A percentile compares a stretch with the other conserved stretches of the same genome.
Evolutionary conservation across 2,329 filamentous ascomycete genomes (phyloP).

Genomic region (Aspergillus pseudoviridinutans): DNA sequence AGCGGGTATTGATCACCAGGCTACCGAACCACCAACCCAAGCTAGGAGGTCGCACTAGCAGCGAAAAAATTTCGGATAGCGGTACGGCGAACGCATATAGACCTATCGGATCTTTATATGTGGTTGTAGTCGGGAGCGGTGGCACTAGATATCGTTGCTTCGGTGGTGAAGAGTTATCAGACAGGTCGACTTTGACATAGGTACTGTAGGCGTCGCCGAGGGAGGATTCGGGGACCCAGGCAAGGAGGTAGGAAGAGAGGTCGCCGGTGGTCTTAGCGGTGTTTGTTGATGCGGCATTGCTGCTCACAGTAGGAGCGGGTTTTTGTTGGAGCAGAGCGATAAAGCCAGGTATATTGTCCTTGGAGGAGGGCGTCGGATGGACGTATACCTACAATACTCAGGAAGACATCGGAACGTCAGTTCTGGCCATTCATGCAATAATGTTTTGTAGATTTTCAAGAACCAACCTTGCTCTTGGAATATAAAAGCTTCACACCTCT

Average conservation of each 20-base stretch:
- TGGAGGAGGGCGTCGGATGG: slow-evolving; percentile 85
- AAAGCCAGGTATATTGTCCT: slow-evolving; percentile 94
- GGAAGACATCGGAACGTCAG: slow-evolving; percentile 3
- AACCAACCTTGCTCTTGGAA: slow-evolving; percentile 85
- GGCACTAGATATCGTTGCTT: slow-evolving; percentile 88
- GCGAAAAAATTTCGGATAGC: slow-evolving; percentile 82
- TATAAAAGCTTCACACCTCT: slow-evolving; percentile 89
- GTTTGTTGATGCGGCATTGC: slow-evolving; percentile 38
- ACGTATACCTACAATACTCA: slow-evolving; percentile 70
- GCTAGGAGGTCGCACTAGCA: slow-evolving; percentile 86
- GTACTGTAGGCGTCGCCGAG: slow-evolving; percentile 81
- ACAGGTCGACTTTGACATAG: slow-evolving; percentile 93
- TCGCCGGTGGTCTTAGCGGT: slow-evolving; percentile 39
- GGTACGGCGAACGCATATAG: slow-evolving; percentile 90
- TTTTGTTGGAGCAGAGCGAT: slow-evolving; percentile 93
- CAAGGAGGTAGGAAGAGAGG: slow-evolving; percentile 74
- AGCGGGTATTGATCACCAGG: slow-evolving; percentile 83
- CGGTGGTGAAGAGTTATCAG: slow-evolving; percentile 74
- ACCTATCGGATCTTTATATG: slow-evolving; percentile 66
- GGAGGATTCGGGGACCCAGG: slow-evolving; percentile 87
- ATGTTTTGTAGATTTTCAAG: too few species aligned
- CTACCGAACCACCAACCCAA: slow-evolving; percentile 99
- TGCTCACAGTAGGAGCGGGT: slow-evolving; percentile 34
- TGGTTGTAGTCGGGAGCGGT: slow-evolving; percentile 79
- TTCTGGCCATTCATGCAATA: neutral